Conservation (phyloP, 75 land plant species). For the Cryptomeria japonica region DNA sequence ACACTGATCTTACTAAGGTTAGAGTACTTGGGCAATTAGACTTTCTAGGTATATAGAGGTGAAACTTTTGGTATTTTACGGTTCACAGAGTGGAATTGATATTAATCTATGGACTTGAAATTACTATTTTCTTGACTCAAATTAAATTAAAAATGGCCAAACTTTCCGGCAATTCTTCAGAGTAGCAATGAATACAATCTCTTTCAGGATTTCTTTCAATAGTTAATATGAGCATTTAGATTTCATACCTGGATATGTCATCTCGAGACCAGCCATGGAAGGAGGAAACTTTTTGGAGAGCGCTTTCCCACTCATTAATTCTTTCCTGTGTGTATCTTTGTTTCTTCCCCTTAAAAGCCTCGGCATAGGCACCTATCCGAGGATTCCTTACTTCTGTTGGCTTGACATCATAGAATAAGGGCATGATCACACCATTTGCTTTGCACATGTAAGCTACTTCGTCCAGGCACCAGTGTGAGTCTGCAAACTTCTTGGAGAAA, state of each 20-base stretch:
- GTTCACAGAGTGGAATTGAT: too few species aligned
- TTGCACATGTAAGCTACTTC: constrained; percentile 4
- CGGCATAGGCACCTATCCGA: not conserved
- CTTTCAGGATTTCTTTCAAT: too few species aligned
- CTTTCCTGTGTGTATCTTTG: not conserved
- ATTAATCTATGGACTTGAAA: too few species aligned
- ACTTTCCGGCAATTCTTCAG: too few species aligned
- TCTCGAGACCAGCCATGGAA: constrained; percentile 2
- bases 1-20: too few species aligned
- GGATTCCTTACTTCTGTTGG: constrained; percentile 14
- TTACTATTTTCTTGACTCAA: too few species aligned
- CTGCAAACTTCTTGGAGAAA: constrained; percentile 11
- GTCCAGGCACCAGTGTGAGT: constrained; percentile 11
- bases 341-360: constrained; percentile 2
- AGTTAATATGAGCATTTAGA: not conserved
- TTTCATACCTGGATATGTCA: not conserved
- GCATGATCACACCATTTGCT: not conserved
- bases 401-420: constrained; percentile 6
- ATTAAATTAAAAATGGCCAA: too few species aligned
- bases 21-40: too few species aligned
- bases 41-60: too few species aligned
- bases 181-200: too few species aligned
- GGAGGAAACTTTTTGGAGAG: constrained; percentile 4
- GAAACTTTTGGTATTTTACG: too few species aligned
- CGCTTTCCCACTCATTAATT: not conserved